phyloP scores from a whole-genome alignment of 768 basidiomycete species.

The Kwoniella pini region DNA sequence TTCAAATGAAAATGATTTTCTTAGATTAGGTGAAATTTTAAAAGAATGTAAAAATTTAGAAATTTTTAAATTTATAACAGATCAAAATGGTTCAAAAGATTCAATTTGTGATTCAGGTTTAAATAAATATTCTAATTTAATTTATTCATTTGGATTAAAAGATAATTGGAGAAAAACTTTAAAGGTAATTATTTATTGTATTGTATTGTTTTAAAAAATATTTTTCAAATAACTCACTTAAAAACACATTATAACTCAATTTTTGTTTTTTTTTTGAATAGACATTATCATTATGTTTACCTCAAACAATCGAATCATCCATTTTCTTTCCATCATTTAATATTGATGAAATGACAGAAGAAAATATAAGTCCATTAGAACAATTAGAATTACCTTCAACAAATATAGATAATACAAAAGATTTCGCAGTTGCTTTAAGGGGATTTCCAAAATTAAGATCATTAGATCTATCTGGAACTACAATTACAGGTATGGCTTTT shows the following conservation, averaged over 20 bases:
- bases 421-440: slow-evolving; percentile 1
- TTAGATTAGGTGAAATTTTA: slow-evolving; percentile 11
- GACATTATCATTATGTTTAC: slow-evolving; percentile 11
- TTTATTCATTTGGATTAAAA: slow-evolving; percentile 20
- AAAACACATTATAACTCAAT: not conserved
- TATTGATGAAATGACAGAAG: not conserved
- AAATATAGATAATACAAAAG: slow-evolving; percentile 6
- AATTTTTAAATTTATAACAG: slow-evolving; percentile 20
- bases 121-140: slow-evolving; percentile 7
- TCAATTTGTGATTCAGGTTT: slow-evolving; percentile 22
- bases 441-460: slow-evolving; percentile 24
- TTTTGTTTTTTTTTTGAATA: not conserved
- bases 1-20: not conserved
- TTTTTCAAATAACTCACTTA: too few relatives aligned
- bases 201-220: not conserved
- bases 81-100: slow-evolving; percentile 17
- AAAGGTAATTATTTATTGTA: slow-evolving; percentile 17
- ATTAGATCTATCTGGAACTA: slow-evolving; percentile 35
- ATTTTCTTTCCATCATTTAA: slow-evolving; percentile 1
- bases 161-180: slow-evolving; percentile 22
- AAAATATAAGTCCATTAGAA: slow-evolving; percentile 24
- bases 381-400: slow-evolving; percentile 29
- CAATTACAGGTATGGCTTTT: slow-evolving; percentile 24
- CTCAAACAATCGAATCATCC: slow-evolving; percentile 7
- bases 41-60: slow-evolving; percentile 21